Base-by-base conservation (phyloP, 306 rosid genomes). In the Acacia melanoxylon region DNA sequence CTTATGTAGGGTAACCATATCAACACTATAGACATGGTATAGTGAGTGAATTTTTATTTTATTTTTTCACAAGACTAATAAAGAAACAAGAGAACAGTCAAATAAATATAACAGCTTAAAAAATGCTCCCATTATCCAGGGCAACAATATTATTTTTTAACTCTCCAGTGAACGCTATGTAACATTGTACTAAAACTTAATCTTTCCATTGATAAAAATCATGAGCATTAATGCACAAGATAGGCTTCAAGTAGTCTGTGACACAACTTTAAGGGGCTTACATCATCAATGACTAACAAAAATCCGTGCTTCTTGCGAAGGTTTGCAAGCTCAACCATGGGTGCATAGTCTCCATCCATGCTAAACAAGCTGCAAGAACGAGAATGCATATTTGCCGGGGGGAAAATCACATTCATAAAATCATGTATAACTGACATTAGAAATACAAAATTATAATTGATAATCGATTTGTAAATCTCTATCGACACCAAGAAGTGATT, bases 301-400 rank as follows among this genome's bases (percentile, higher is more conserved):
- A 92, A 95, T 2, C 81, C 88, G 86, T 93, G 91, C 83, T 89
- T 88, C 85, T 87, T 87, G 52, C 99, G 93, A 56, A 95, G 94
- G 40, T 82, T 86, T 78, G 85, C 97, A 68, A 95, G 97, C 80
- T 91, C 94, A 33, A 49, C 77, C 92, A 95, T 84, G 33, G 99
- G 98, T 46, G 98, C 97, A 80, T 85, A 92, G 90, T 95, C 99
- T 54, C 98, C 97, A 77, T 95, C 99, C 99, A 95, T 95, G 87
- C 99, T 95, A 89, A 95, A 95, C 91, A 95, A 89, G 91, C 99
- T 95, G 93, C 80, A 78, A 80, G 29, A 84, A 79, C 76, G 42
- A 83, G 59, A 78, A 67, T 45, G 31, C 62, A 74, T 56, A 76
- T 75, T 61, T 40, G 31, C 56, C 1, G 0, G 6, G 73, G 62